Conservation (phyloP, 2,329 filamentous ascomycete genomes). For the Verticillium dahliae region DNA sequence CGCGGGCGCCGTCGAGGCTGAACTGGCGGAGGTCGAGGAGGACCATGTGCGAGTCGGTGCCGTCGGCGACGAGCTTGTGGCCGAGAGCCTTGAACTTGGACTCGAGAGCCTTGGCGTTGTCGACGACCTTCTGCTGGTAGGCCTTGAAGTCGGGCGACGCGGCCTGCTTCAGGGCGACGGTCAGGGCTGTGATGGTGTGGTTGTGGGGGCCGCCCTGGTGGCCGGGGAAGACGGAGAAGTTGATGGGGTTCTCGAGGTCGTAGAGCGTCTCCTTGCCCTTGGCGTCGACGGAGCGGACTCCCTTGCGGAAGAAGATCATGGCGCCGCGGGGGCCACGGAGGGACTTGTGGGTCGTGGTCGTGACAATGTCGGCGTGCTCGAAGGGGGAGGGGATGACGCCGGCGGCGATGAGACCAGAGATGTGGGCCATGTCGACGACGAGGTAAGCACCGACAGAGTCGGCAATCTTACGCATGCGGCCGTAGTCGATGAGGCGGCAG, state of each 20-base stretch:
- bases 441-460: conserved; percentile 92
- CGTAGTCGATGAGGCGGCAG: conserved; percentile 96
- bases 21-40: conserved; percentile 87
- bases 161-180: conserved; percentile 93
- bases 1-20: conserved; percentile 83
- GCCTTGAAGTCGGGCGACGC: conserved; percentile 83
- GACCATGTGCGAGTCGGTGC: conserved; percentile 97
- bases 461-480: conserved; percentile 90
- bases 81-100: conserved; percentile 76
- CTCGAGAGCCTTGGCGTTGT: conserved; percentile 90
- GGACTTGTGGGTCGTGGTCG: conserved; percentile 98
- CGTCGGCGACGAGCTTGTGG: conserved; percentile 91
- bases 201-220: conserved; percentile 99
- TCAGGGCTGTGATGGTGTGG: conserved; percentile 96
- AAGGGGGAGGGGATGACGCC: conserved; percentile 93
- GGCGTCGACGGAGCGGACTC: conserved; percentile 79
- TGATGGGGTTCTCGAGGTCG: conserved; percentile 93
- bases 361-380: conserved; percentile 88
- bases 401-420: conserved; percentile 90
- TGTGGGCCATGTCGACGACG: conserved; percentile 97
- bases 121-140: conserved; percentile 88
- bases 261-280: conserved; percentile 91
- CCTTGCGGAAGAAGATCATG: conserved; percentile 99
- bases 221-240: conserved; percentile 97
- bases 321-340: conserved; percentile 94